phyloP scores from a whole-genome alignment of 225 moss, liverwort and hornwort genomes.

The Polytrichum commune region DNA sequence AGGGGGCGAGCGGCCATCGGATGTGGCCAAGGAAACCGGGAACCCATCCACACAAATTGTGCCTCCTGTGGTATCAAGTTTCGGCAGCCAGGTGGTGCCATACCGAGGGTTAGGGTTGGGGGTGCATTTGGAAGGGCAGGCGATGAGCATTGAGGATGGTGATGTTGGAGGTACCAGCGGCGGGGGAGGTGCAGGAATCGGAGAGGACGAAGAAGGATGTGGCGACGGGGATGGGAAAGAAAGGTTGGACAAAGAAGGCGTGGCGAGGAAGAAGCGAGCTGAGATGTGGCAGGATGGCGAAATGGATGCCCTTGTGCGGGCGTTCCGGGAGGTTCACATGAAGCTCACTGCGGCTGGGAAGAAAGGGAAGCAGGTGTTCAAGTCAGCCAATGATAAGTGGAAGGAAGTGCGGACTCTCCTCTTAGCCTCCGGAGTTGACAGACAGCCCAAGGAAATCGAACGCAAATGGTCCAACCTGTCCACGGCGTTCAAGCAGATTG shows the following conservation, averaged over 20 bases:
- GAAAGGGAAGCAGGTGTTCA: constrained; percentile 69
- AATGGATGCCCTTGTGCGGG: constrained; percentile 64
- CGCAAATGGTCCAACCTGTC: constrained; percentile 68
- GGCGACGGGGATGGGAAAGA: constrained; percentile 44
- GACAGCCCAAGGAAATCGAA: constrained; percentile 64
- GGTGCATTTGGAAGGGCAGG: constrained; percentile 18
- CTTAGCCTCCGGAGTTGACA: constrained; percentile 44
- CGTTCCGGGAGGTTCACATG: constrained; percentile 64
- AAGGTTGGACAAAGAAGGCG: constrained; percentile 41
- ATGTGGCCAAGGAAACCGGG: constrained; percentile 20
- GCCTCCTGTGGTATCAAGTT: constrained; percentile 28
- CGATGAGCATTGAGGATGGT: constrained; percentile 30
- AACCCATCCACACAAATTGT: constrained; percentile 15
- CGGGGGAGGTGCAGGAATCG: constrained; percentile 28
- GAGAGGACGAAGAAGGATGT: constrained; percentile 45
- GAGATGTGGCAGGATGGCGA: constrained; percentile 71
- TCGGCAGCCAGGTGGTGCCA: constrained; percentile 24
- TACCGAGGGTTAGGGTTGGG: constrained; percentile 23
- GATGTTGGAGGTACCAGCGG: constrained; percentile 37
- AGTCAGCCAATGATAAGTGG: constrained; percentile 66
- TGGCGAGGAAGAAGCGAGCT: constrained; percentile 55
- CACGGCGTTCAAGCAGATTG: constrained; percentile 69
- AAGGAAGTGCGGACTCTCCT: constrained; percentile 56
- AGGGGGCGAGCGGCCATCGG: constrained; percentile 25
- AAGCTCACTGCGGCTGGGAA: constrained; percentile 65